Percentiles rank a stretch among this genome's conserved stretches.
phyloP scores from a whole-genome alignment of 345 rosid genomes.

The Aegle marmelos region DNA sequence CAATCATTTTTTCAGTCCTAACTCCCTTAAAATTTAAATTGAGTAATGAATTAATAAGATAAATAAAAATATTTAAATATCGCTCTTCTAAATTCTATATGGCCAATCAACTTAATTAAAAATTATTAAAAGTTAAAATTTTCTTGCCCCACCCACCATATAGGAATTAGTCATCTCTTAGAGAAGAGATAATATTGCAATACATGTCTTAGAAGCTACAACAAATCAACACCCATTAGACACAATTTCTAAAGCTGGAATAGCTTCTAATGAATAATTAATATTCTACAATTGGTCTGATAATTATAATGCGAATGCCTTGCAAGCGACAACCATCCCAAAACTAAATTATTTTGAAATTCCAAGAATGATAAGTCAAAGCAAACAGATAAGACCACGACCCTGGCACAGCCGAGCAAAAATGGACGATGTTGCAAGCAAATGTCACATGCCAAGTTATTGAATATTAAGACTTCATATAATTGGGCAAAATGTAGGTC shows the following conservation, averaged over 20 bases:
- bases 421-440: not conserved
- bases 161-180: not conserved
- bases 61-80: too few species aligned
- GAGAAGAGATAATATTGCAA: not conserved
- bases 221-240: not conserved
- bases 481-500: not conserved
- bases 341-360: not conserved
- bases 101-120: too few species aligned
- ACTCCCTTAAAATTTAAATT: too few species aligned
- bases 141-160: not conserved
- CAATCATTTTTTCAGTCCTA: too few species aligned
- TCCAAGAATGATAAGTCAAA: not conserved
- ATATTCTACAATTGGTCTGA: not conserved
- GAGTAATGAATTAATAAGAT: too few species aligned
- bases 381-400: not conserved
- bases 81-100: too few species aligned
- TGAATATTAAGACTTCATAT: not conserved
- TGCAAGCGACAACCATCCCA: not conserved
- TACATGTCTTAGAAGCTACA: not conserved
- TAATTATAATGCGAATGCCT: not conserved
- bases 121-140: not conserved
- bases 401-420: not conserved
- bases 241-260: not conserved
- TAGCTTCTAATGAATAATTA: not conserved
- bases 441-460: not conserved